phyloP scores from a whole-genome alignment of 2,329 filamentous ascomycete species.

The Colletotrichum noveboracense region DNA sequence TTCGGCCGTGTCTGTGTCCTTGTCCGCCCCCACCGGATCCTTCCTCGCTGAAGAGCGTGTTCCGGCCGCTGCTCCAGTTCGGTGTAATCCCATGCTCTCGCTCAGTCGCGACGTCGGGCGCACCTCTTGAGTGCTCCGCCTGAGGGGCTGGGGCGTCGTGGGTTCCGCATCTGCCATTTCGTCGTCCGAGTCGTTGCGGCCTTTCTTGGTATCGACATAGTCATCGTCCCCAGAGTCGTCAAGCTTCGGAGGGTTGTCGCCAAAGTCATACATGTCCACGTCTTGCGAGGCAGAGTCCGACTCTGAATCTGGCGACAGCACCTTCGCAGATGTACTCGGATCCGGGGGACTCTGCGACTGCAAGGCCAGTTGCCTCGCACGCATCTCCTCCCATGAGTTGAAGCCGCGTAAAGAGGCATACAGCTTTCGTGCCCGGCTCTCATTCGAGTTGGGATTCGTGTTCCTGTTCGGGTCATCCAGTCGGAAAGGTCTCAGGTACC shows the following conservation, averaged over 20 bases:
- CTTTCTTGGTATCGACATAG: neutral
- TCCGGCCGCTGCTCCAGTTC: slow-evolving; percentile 4
- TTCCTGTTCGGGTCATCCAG: slow-evolving; percentile 14
- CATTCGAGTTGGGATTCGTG: neutral
- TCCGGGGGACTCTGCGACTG: neutral
- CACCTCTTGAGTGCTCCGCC: slow-evolving; percentile 19
- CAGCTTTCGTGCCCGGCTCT: slow-evolving; percentile 1
- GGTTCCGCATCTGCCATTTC: slow-evolving; percentile 1
- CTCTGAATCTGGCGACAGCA: slow-evolving; percentile 8
- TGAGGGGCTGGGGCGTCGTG: neutral
- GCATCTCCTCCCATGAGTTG: slow-evolving; percentile 16
- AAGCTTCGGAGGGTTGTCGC: slow-evolving; percentile 24
- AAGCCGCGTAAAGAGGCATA: slow-evolving; percentile 13
- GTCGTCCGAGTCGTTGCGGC: neutral
- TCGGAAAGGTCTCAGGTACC: neutral
- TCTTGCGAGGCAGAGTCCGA: neutral
- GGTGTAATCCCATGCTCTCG: neutral
- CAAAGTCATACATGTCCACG: slow-evolving; percentile 17
- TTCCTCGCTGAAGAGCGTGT: slow-evolving; percentile 8
- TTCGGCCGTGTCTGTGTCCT: slow-evolving; percentile 4
- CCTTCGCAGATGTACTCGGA: neutral
- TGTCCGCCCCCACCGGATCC: neutral
- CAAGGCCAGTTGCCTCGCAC: neutral
- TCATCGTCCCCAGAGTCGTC: slow-evolving; percentile 18
- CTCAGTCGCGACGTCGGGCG: slow-evolving; percentile 3